phyloP scores from a whole-genome alignment of 768 basidiomycete species.

The Mycena olivaceomarginata region DNA sequence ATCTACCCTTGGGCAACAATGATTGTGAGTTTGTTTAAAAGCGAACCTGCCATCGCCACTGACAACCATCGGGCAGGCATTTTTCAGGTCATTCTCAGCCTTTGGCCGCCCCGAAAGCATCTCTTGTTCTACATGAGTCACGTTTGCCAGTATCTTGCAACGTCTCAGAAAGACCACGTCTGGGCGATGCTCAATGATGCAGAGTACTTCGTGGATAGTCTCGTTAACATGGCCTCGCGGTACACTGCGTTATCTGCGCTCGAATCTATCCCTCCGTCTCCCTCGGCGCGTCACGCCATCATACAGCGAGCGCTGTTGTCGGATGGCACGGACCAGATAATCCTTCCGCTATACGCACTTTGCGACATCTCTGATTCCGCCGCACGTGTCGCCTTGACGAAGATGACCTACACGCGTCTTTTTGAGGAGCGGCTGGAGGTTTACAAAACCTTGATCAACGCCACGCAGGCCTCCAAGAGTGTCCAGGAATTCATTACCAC shows the following conservation, averaged over 20 bases:
- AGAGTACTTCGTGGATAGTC: slow-evolving; percentile 28
- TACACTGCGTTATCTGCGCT: slow-evolving; percentile 21
- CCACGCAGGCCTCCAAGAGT: slow-evolving; percentile 32
- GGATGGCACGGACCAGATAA: slow-evolving; percentile 29
- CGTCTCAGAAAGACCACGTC: slow-evolving; percentile 33
- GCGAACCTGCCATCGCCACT: slow-evolving; percentile 17
- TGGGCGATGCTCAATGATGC: slow-evolving; percentile 39
- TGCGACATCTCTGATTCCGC: slow-evolving; percentile 41
- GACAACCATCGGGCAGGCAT: slow-evolving; percentile 30
- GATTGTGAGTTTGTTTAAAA: slow-evolving; percentile 27
- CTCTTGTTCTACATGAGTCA: slow-evolving; percentile 29
- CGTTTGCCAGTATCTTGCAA: slow-evolving; percentile 20
- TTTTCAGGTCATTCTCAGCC: slow-evolving; percentile 39
- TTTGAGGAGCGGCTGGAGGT: slow-evolving; percentile 40
- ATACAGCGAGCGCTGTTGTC: slow-evolving; percentile 27
- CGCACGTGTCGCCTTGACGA: slow-evolving; percentile 32
- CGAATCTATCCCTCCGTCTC: slow-evolving; percentile 29
- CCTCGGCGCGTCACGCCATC: slow-evolving; percentile 37
- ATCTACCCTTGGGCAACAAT: slow-evolving; percentile 40
- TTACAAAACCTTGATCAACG: slow-evolving; percentile 37
- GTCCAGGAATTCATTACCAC: slow-evolving; percentile 39
- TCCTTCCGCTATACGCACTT: slow-evolving; percentile 38
- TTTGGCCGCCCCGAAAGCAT: slow-evolving; percentile 39
- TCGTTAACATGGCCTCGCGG: slow-evolving; percentile 12
- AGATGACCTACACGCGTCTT: slow-evolving; percentile 45